Percentiles rank a stretch among this genome's conserved stretches.
Conservation (phyloP, 306 rosid species). For the Gillenia trifoliata region DNA sequence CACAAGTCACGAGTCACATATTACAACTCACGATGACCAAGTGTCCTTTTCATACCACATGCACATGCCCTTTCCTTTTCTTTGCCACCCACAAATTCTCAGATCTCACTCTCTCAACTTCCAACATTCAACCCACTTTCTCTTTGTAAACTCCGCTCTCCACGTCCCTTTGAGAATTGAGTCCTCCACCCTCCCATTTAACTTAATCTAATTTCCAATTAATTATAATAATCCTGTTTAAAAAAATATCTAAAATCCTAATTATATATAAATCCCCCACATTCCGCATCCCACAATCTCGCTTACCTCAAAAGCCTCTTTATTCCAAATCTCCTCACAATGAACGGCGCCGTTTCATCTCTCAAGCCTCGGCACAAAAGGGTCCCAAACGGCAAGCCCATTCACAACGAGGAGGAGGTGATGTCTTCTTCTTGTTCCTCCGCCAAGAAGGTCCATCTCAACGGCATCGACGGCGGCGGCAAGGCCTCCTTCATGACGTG, state of each 20-base stretch:
- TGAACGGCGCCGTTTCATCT: constrained; percentile 36
- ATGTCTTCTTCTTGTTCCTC: neutral
- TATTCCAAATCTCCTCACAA: neutral
- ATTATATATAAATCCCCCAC: neutral
- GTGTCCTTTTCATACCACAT: neutral
- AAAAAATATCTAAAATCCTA: no score
- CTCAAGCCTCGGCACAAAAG: constrained; percentile 8
- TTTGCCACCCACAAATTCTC: neutral
- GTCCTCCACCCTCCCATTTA: no score
- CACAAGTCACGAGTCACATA: neutral
- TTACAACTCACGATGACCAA: neutral
- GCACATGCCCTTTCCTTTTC: neutral
- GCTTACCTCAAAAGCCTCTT: neutral
- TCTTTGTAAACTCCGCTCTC: constrained; percentile 50
- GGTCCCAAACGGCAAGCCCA: constrained; percentile 1
- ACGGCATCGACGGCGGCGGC: neutral
- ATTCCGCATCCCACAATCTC: neutral
- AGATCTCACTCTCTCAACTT: neutral
- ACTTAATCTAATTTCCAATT: neutral
- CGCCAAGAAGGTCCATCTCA: neutral
- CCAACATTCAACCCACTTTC: neutral
- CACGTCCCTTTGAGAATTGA: neutral
- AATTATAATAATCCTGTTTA: no score
- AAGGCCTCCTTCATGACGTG: constrained; percentile 58
- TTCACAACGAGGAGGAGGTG: neutral